Percentiles rank a stretch among this genome's conserved stretches.
phyloP scores from a whole-genome alignment of 2,329 filamentous ascomycete species.

The Zarea fungicola region DNA sequence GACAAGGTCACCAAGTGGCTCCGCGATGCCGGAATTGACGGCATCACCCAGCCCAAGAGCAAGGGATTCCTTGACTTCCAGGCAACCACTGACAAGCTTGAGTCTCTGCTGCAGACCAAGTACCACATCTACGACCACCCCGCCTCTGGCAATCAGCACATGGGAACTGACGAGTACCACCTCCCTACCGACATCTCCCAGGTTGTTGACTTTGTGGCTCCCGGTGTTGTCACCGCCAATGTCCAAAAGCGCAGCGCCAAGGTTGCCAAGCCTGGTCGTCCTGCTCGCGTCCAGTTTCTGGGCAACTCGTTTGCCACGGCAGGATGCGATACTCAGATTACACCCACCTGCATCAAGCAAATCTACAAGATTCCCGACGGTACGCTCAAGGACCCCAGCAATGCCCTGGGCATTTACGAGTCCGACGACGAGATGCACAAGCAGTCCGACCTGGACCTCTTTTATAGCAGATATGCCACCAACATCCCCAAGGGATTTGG shows the following conservation, averaged over 20 bases:
- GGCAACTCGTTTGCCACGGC: not conserved
- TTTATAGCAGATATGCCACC: constrained; percentile 27
- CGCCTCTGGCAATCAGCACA: constrained; percentile 24
- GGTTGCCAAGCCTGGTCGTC: not conserved
- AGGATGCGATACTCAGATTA: constrained; percentile 48
- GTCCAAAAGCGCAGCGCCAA: not conserved
- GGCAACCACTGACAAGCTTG: constrained; percentile 25
- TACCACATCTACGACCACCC: constrained; percentile 46
- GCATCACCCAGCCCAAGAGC: constrained; percentile 44
- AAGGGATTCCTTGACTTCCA: constrained; percentile 35
- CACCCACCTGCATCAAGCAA: constrained; percentile 47
- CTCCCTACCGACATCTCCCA: constrained; percentile 29
- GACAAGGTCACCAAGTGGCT: constrained; percentile 49
- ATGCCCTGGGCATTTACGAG: constrained; percentile 38
- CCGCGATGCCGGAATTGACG: constrained; percentile 43
- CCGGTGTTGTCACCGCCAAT: constrained; percentile 22
- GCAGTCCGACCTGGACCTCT: constrained; percentile 33
- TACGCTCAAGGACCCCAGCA: constrained; percentile 21
- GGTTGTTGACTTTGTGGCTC: constrained; percentile 36
- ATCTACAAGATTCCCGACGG: constrained; percentile 34
- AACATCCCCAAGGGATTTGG: constrained; percentile 32
- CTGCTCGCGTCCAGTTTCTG: not conserved
- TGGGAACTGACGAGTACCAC: constrained; percentile 33
- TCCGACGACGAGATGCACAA: constrained; percentile 34
- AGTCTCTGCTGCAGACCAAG: constrained; percentile 45